A percentile compares a stretch with the other conserved stretches of the same genome.
These are phyloP conservation scores for Fusarium sororula DNA, from an alignment of 2,329 filamentous ascomycete genomes.

Conservation along the genomic window DNA sequence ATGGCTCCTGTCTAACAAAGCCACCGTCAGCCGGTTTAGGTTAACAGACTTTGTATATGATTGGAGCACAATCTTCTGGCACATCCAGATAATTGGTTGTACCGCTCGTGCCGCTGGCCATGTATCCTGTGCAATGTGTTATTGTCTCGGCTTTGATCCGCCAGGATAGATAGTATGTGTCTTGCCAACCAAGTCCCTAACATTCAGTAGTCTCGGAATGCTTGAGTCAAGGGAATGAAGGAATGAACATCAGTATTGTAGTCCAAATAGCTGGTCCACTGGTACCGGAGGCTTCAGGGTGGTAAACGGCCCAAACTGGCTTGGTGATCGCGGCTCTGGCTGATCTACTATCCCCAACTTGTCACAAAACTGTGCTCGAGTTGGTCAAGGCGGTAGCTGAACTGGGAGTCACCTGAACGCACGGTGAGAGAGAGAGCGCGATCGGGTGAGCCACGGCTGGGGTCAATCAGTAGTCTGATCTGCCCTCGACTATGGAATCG, in stretches of 20 bases:
- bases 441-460: slow-evolving; percentile 31
- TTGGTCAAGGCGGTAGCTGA: slow-evolving; percentile 29
- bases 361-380: slow-evolving; percentile 7
- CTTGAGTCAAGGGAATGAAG: slow-evolving; percentile 36
- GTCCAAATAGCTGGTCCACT: slow-evolving; percentile 3
- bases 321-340: slow-evolving; percentile 28
- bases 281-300: slow-evolving; percentile 5
- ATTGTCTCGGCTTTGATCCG: slow-evolving; percentile 27
- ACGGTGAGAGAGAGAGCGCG: slow-evolving; percentile 12
- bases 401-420: slow-evolving; percentile 30
- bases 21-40: neutral
- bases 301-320: slow-evolving; percentile 20
- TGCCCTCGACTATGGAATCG: slow-evolving; percentile 1
- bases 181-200: slow-evolving; percentile 11
- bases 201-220: slow-evolving; percentile 12
- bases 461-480: slow-evolving; percentile 4
- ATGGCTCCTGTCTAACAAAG: neutral
- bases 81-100: slow-evolving; percentile 11
- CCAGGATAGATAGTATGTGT: slow-evolving; percentile 20
- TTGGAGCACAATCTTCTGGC: neutral
- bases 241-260: slow-evolving; percentile 9
- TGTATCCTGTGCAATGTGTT: neutral
- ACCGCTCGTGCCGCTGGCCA: slow-evolving; percentile 14
- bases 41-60: neutral
- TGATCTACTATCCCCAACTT: slow-evolving; percentile 23